Evolutionary conservation across 2,329 filamentous ascomycete species (phyloP).

Genomic region (Gnomoniopsis smithogilvyi): DNA sequence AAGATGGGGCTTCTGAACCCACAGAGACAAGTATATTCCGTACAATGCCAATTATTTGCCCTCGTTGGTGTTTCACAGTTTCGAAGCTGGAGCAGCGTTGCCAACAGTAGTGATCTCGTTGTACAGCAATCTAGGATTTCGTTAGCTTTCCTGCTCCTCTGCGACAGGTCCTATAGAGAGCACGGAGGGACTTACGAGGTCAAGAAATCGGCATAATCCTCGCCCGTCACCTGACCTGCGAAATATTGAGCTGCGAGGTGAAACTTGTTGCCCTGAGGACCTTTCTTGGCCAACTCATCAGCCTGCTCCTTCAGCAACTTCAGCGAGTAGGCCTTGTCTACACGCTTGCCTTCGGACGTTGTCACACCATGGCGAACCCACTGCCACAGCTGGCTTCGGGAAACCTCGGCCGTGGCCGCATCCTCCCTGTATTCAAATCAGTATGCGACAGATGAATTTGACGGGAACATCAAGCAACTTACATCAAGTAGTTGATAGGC

Average conservation of each 20-base stretch:
- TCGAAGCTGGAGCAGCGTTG: constrained; percentile 56
- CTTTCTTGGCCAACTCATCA: constrained; percentile 69
- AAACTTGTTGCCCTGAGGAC: constrained; percentile 86
- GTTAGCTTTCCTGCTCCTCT: background rate
- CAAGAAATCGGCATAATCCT: constrained; percentile 97
- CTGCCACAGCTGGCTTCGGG: constrained; percentile 92
- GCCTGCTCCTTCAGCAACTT: constrained; percentile 84
- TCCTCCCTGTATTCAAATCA: constrained; percentile 61
- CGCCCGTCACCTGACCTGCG: constrained; percentile 85
- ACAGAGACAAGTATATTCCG: background rate
- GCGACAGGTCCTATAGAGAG: constrained; percentile 1
- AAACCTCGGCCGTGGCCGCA: constrained; percentile 94
- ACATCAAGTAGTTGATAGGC: constrained; percentile 96
- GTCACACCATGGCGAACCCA: constrained; percentile 75
- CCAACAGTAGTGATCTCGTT: constrained; percentile 81
- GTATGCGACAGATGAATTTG: background rate
- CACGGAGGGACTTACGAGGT: constrained; percentile 59
- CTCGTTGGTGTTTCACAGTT: constrained; percentile 46
- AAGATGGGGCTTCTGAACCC: background rate
- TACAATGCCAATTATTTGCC: background rate
- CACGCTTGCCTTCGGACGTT: constrained; percentile 83
- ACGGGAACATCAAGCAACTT: constrained; percentile 24
- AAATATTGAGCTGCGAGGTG: constrained; percentile 91
- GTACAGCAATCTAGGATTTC: constrained; percentile 67
- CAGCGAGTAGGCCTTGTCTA: constrained; percentile 89